Evolutionary conservation across 305 asterid species (phyloP).

Genomic region (Fraxinus paxiana): DNA sequence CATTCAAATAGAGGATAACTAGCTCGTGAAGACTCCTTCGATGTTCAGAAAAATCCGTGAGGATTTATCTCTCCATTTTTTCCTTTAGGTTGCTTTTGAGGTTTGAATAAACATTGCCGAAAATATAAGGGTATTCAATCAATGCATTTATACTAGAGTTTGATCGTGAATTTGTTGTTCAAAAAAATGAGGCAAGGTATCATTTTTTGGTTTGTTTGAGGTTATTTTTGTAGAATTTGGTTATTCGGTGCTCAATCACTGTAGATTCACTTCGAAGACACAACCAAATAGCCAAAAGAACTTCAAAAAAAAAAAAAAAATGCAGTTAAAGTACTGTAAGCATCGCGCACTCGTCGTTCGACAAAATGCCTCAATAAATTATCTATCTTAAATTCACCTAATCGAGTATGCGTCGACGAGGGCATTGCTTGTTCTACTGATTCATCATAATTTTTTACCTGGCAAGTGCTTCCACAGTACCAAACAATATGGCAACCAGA

Average conservation of each 20-base stretch:
- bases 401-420: background rate
- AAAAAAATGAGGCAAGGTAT: background rate
- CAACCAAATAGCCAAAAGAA: background rate
- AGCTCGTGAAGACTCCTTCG: background rate
- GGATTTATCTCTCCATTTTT: background rate
- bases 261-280: background rate
- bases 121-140: background rate
- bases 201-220: background rate
- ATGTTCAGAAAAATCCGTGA: background rate
- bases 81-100: background rate
- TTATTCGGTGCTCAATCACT: background rate
- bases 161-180: background rate
- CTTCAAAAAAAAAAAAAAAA: background rate
- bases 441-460: conserved; percentile 39
- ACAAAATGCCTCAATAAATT: background rate
- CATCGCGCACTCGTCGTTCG: background rate
- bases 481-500: conserved; percentile 77
- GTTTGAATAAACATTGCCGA: background rate
- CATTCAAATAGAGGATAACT: background rate
- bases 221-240: background rate
- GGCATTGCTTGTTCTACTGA: background rate
- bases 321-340: background rate
- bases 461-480: conserved; percentile 78
- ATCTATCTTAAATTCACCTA: background rate
- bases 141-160: background rate